Percentiles rank a stretch among this genome's conserved stretches.
Evolutionary conservation across 768 basidiomycete genomes (phyloP).

Genomic region (Phaeotremella fagi): DNA sequence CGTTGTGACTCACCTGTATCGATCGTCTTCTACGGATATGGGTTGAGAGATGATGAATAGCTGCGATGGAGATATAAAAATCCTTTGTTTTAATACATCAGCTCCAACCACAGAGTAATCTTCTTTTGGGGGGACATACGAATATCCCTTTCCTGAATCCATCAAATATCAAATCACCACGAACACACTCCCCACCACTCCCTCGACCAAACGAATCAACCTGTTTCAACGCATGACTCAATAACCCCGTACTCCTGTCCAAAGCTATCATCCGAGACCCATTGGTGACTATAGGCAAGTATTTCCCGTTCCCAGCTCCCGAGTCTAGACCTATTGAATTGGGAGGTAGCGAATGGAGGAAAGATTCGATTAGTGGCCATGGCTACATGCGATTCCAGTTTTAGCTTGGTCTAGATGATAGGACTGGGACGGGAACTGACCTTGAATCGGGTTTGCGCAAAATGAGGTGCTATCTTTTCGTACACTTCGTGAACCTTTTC

Average conservation of each 20-base stretch:
- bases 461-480: slow-evolving; percentile 48
- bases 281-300: slow-evolving; percentile 67
- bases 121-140: slow-evolving; percentile 59
- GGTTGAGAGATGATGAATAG: slow-evolving; percentile 91
- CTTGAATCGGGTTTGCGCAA: slow-evolving; percentile 49
- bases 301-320: slow-evolving; percentile 97
- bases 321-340: slow-evolving; percentile 88
- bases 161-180: slow-evolving; percentile 65
- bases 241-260: slow-evolving; percentile 72
- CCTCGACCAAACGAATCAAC: slow-evolving; percentile 50
- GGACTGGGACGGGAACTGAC: slow-evolving; percentile 21
- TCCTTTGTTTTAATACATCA: no score
- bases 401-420: slow-evolving; percentile 1
- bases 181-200: slow-evolving; percentile 61
- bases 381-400: slow-evolving; percentile 53
- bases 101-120: no score
- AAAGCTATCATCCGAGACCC: slow-evolving; percentile 72
- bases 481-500: slow-evolving; percentile 47
- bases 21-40: slow-evolving; percentile 64
- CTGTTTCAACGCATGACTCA: slow-evolving; percentile 60
- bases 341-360: slow-evolving; percentile 64
- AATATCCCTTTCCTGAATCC: slow-evolving; percentile 76
- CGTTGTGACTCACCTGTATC: slow-evolving; percentile 64
- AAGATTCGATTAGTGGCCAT: slow-evolving; percentile 79
- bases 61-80: slow-evolving; percentile 94